These are phyloP conservation scores for Podila horticola DNA, from an alignment of 192 early-diverging fungal species.

Conservation along the genomic window DNA sequence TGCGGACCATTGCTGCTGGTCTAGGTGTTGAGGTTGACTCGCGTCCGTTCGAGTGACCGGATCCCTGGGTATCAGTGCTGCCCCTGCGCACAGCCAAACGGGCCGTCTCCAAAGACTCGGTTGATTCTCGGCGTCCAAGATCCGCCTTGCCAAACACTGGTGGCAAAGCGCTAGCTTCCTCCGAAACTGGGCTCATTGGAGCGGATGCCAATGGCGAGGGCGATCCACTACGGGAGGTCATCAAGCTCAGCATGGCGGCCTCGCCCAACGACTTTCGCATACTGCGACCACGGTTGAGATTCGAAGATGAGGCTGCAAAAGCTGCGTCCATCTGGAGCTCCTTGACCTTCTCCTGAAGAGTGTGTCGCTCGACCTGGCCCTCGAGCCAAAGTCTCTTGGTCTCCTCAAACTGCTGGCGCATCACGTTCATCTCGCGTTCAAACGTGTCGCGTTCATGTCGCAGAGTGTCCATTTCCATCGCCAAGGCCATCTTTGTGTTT, in stretches of 20 bases:
- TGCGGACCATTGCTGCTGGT: conserved; percentile 41
- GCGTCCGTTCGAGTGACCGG: conserved; percentile 21
- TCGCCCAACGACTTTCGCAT: conserved; percentile 43
- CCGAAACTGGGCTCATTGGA: conserved; percentile 25
- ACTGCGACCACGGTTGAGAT: conserved; percentile 20
- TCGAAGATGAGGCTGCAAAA: conserved; percentile 19
- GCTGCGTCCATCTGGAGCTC: conserved; percentile 47
- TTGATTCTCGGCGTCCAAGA: conserved; percentile 30
- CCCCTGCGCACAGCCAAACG: conserved; percentile 12
- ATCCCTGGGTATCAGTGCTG: conserved; percentile 36
- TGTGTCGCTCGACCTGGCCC: conserved; percentile 36
- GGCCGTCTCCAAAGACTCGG: conserved; percentile 21
- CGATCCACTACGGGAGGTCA: conserved; percentile 28
- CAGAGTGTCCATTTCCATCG: conserved; percentile 32
- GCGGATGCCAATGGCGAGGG: conserved; percentile 32
- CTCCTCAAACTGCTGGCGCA: conserved; percentile 45
- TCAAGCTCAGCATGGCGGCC: conserved; percentile 31
- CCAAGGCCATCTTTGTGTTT: conserved; percentile 39
- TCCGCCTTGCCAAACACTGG: conserved; percentile 7
- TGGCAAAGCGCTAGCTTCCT: conserved; percentile 10
- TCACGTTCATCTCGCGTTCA: conserved; percentile 29
- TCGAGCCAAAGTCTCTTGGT: conserved; percentile 38
- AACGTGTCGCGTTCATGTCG: conserved; percentile 29
- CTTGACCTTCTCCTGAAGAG: conserved; percentile 46
- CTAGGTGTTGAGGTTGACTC: conserved; percentile 28